These are phyloP conservation scores for Lentinula lateritia DNA, from an alignment of 768 basidiomycete genomes.

Conservation along the genomic window DNA sequence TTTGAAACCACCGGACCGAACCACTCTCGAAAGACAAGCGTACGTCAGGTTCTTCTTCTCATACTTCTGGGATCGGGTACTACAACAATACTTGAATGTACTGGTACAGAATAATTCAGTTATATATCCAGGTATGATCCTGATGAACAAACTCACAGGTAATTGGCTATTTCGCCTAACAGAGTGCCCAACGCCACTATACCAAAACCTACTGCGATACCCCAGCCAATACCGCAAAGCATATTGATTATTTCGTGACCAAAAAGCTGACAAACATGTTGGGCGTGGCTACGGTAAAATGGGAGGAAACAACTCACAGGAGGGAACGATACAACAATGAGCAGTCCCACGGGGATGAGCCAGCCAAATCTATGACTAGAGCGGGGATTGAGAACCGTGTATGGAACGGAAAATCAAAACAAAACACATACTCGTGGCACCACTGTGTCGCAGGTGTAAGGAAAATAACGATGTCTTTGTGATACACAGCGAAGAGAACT, in stretches of 20 bases:
- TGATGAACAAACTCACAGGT: constrained; percentile 15
- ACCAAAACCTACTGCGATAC: constrained; percentile 37
- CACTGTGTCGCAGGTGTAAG: constrained; percentile 42
- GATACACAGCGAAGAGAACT: constrained; percentile 34
- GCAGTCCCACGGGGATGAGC: constrained; percentile 49
- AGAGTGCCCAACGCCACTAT: constrained; percentile 31
- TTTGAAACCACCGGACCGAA: constrained; percentile 37
- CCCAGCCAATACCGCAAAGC: constrained; percentile 39
- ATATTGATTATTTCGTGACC: constrained; percentile 41
- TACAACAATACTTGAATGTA: constrained; percentile 33
- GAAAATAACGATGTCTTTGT: constrained; percentile 44
- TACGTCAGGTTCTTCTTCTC: constrained; percentile 26
- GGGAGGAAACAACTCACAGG: constrained; percentile 17
- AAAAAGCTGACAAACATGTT: constrained; percentile 20
- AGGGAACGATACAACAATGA: constrained; percentile 49
- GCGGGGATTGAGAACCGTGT: background rate
- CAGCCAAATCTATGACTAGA: constrained; percentile 35
- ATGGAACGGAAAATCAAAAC: background rate
- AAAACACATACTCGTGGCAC: constrained; percentile 35
- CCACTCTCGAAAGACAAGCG: constrained; percentile 32
- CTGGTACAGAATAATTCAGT: constrained; percentile 3
- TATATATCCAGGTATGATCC: too few species aligned
- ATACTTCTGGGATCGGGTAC: constrained; percentile 27
- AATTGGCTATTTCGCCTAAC: constrained; percentile 33
- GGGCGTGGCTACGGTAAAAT: background rate